Conservation (phyloP, 2,329 filamentous ascomycete genomes). For the Alternaria incomplexa region DNA sequence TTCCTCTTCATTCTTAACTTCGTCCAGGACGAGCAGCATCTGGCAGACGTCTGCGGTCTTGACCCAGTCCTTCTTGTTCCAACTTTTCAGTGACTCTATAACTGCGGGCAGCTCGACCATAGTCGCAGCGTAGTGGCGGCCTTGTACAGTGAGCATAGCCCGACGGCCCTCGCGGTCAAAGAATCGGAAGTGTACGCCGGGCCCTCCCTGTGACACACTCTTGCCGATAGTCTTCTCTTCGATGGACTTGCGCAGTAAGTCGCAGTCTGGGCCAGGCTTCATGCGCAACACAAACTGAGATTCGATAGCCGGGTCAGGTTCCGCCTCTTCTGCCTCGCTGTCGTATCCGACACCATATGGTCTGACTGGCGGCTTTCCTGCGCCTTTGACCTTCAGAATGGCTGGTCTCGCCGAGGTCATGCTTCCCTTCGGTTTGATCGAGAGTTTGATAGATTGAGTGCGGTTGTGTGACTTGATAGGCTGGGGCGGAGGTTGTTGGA, state of each 20-base stretch:
- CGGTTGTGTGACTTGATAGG: conserved; percentile 19
- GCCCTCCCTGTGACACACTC: conserved; percentile 67
- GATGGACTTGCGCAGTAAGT: conserved; percentile 79
- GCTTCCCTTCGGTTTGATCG: conserved; percentile 40
- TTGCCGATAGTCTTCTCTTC: conserved; percentile 78
- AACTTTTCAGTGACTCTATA: conserved; percentile 90
- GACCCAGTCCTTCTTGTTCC: conserved; percentile 85
- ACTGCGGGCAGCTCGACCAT: conserved; percentile 87
- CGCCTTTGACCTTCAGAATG: conserved; percentile 44
- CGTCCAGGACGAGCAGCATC: conserved; percentile 81
- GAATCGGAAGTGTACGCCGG: conserved; percentile 82
- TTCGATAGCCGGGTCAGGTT: conserved; percentile 86
- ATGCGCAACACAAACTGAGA: conserved; percentile 90
- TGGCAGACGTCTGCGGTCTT: conserved; percentile 89
- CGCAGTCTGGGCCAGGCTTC: conserved; percentile 82
- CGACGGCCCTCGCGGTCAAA: conserved; percentile 75
- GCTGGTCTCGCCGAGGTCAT: conserved; percentile 22
- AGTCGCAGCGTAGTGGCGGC: conserved; percentile 74
- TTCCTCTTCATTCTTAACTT: conserved; percentile 63
- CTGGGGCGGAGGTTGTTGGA: conserved; percentile 12
- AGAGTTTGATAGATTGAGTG: conserved; percentile 38
- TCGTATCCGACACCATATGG: conserved; percentile 90
- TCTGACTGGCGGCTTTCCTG: conserved; percentile 49
- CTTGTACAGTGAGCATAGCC: conserved; percentile 73
- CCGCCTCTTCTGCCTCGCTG: conserved; percentile 90